A percentile compares a stretch with the other conserved stretches of the same genome.
Evolutionary conservation across 2,329 filamentous ascomycete genomes (phyloP).

Genomic region (Penicillium sp.): DNA sequence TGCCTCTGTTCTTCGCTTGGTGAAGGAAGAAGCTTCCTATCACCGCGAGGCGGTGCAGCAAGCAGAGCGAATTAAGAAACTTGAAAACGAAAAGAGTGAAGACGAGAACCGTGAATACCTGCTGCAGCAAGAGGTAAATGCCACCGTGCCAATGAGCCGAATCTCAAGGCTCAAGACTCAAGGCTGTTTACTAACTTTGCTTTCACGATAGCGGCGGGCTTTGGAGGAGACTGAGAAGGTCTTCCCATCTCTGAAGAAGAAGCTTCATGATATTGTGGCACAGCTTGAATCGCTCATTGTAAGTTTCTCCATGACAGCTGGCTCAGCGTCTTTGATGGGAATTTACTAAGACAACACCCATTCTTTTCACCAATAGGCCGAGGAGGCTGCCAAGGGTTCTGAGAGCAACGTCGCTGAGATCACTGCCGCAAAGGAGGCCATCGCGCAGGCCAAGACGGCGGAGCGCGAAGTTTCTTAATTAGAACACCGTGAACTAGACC

Average conservation of each 20-base stretch:
- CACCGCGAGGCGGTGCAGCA: conserved; percentile 77
- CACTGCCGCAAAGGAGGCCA: conserved; percentile 38
- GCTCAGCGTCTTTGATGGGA: too few relatives aligned
- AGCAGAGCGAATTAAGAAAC: conserved; percentile 61
- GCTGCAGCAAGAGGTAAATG: conserved; percentile 76
- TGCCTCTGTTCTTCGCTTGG: conserved; percentile 69
- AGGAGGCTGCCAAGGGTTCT: conserved; percentile 36
- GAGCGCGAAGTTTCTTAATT: conserved; percentile 35
- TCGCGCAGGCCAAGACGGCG: conserved; percentile 35
- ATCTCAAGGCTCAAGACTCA: background rate
- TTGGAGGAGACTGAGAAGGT: conserved; percentile 83
- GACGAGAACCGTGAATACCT: conserved; percentile 75
- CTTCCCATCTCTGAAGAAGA: conserved; percentile 63
- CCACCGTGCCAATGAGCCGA: background rate
- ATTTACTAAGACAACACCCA: too few relatives aligned
- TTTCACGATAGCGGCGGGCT: conserved; percentile 58
- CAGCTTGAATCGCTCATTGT: conserved; percentile 74
- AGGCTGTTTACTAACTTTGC: background rate
- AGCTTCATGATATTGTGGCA: conserved; percentile 64
- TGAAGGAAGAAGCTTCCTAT: conserved; percentile 89
- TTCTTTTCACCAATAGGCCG: conserved; percentile 21
- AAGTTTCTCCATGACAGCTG: conserved; percentile 33
- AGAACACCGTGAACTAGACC: background rate
- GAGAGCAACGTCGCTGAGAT: conserved; percentile 39
- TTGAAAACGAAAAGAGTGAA: conserved; percentile 59